Conservation (phyloP, 1,284 basidiomycete species). For the Ceratobasidium sp. region DNA sequence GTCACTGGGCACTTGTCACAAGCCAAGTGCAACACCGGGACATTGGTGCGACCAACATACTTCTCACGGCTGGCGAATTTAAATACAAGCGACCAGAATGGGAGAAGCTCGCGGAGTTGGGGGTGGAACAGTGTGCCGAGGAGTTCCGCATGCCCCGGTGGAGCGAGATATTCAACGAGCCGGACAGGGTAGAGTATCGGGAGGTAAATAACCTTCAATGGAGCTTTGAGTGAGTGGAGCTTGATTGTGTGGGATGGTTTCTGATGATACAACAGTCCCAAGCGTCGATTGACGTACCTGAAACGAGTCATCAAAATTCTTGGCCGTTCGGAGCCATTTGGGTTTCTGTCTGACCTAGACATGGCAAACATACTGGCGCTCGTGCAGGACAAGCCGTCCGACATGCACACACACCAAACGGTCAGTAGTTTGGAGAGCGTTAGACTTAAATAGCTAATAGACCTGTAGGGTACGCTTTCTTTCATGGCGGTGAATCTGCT, state of each 20-base stretch:
- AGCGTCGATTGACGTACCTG: not conserved
- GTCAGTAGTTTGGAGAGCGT: not conserved
- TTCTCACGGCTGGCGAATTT: not conserved
- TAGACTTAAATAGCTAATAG: too few species aligned
- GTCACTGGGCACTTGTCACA: not conserved
- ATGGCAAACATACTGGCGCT: not conserved
- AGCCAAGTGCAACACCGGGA: not conserved
- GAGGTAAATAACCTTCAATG: not conserved
- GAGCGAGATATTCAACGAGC: not conserved
- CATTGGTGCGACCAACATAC: not conserved
- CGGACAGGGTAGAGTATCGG: not conserved
- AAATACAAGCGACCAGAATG: not conserved
- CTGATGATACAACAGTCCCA: not conserved
- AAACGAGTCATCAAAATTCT: not conserved
- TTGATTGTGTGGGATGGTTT: not conserved
- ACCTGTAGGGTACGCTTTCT: not conserved
- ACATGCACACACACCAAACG: conserved; percentile 3
- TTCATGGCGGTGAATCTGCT: conserved; percentile 11
- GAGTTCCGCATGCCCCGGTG: not conserved
- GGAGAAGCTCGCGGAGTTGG: not conserved
- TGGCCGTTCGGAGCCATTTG: not conserved
- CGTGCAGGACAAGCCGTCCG: not conserved
- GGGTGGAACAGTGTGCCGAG: too few species aligned
- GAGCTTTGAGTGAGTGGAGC: conserved; percentile 4
- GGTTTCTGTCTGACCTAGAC: not conserved